Evolutionary conservation across 1,284 basidiomycete genomes (phyloP).

Genomic region (Papiliotrema laurentii): DNA sequence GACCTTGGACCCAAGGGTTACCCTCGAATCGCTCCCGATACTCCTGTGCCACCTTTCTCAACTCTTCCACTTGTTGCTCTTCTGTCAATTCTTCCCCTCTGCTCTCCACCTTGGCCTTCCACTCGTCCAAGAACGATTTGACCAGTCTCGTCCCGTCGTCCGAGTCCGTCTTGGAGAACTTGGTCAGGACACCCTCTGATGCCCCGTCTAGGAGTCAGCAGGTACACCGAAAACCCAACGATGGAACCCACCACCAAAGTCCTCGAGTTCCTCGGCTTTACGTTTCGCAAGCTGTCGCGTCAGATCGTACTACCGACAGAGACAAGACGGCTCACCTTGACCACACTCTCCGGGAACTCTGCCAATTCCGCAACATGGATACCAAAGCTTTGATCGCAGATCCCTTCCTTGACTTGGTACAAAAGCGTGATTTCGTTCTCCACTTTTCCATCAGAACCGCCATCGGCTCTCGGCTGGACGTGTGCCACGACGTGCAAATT

Average conservation of each 20-base stretch:
- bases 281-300: slow-evolving; percentile 72
- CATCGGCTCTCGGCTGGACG: slow-evolving; percentile 57
- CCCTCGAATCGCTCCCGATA: slow-evolving; percentile 65
- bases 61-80: slow-evolving; percentile 61
- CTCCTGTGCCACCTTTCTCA: slow-evolving; percentile 63
- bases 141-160: slow-evolving; percentile 77
- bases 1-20: slow-evolving; percentile 69
- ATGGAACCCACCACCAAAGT: slow-evolving; percentile 60
- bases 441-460: slow-evolving; percentile 53
- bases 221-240: too few relatives aligned
- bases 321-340: slow-evolving; percentile 59
- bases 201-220: slow-evolving; percentile 12
- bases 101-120: slow-evolving; percentile 54
- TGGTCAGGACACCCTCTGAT: slow-evolving; percentile 48
- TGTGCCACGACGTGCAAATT: slow-evolving; percentile 96
- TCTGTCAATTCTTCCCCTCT: slow-evolving; percentile 54
- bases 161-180: slow-evolving; percentile 59
- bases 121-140: slow-evolving; percentile 71
- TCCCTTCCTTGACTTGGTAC: slow-evolving; percentile 89
- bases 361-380: slow-evolving; percentile 97
- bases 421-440: slow-evolving; percentile 86
- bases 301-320: slow-evolving; percentile 2
- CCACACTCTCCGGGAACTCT: slow-evolving; percentile 90
- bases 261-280: slow-evolving; percentile 95
- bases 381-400: slow-evolving; percentile 95